A percentile compares a stretch with the other conserved stretches of the same genome.
These are phyloP conservation scores for Bretziella fagacearum DNA, from an alignment of 2,329 filamentous ascomycete species.

Conservation along the genomic window DNA sequence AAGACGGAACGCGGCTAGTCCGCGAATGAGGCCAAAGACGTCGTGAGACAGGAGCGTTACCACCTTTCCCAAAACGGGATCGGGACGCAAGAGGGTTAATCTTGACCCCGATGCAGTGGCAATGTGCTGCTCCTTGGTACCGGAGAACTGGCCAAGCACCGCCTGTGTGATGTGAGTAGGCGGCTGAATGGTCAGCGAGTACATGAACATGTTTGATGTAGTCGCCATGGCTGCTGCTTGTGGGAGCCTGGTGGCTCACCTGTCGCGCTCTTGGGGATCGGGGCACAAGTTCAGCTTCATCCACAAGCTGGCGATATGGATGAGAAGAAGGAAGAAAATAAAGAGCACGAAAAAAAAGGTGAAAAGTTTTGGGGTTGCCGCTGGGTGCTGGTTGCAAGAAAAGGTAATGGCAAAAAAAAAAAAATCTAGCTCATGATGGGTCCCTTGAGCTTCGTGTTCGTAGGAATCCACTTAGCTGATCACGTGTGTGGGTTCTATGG, in stretches of 20 bases:
- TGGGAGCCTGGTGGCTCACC: conserved; percentile 16
- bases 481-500: too few species aligned
- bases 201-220: conserved; percentile 97
- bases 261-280: conserved; percentile 12
- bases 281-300: conserved; percentile 13
- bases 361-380: neutral
- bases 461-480: too few species aligned
- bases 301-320: conserved; percentile 13
- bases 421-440: conserved; percentile 8
- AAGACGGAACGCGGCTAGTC: conserved; percentile 73
- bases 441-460: too few species aligned
- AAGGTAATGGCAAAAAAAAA: conserved; percentile 7
- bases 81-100: conserved; percentile 72
- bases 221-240: conserved; percentile 60
- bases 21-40: conserved; percentile 87
- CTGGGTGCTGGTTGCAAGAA: neutral
- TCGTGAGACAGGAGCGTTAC: conserved; percentile 77
- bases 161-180: conserved; percentile 81
- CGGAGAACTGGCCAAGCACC: conserved; percentile 85
- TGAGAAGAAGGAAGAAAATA: conserved; percentile 2
- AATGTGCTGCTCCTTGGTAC: conserved; percentile 95
- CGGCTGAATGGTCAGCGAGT: conserved; percentile 88
- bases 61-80: conserved; percentile 72
- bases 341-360: neutral
- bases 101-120: conserved; percentile 83